Evolutionary conservation across 768 basidiomycete genomes (phyloP).

Genomic region (Chlorophyllum brunneum): DNA sequence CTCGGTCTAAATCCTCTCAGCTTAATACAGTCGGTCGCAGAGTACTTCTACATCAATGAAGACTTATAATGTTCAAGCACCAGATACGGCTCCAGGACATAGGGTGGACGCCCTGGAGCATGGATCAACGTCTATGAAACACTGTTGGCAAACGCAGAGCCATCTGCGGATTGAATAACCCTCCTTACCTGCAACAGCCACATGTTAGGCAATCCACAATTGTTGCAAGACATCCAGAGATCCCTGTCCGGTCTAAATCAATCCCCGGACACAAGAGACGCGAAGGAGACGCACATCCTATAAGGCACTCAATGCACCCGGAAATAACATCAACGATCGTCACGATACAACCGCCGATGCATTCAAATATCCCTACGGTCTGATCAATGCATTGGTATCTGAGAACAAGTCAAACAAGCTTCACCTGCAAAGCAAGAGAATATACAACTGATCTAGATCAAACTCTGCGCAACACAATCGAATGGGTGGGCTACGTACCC

Average conservation of each 20-base stretch:
- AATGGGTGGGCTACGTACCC: neutral
- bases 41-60: too few species aligned
- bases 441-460: slow-evolving; percentile 12
- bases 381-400: neutral
- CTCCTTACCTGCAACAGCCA: slow-evolving; percentile 36
- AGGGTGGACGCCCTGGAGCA: neutral
- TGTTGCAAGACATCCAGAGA: slow-evolving; percentile 35
- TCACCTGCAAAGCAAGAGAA: slow-evolving; percentile 32
- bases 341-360: slow-evolving; percentile 41
- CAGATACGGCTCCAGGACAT: neutral
- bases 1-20: neutral
- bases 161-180: neutral
- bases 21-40: too few species aligned
- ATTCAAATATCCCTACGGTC: slow-evolving; percentile 32
- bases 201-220: slow-evolving; percentile 43
- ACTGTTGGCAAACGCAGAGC: neutral
- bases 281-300: slow-evolving; percentile 31
- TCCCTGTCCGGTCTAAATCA: slow-evolving; percentile 25
- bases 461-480: neutral
- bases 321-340: slow-evolving; percentile 33
- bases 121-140: neutral
- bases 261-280: neutral
- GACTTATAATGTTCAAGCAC: too few species aligned
- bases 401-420: neutral
- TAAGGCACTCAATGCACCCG: slow-evolving; percentile 43